A percentile compares a stretch with the other conserved stretches of the same genome.
Evolutionary conservation across 2,329 filamentous ascomycete species (phyloP).

Genomic region (Penicillium sp.): DNA sequence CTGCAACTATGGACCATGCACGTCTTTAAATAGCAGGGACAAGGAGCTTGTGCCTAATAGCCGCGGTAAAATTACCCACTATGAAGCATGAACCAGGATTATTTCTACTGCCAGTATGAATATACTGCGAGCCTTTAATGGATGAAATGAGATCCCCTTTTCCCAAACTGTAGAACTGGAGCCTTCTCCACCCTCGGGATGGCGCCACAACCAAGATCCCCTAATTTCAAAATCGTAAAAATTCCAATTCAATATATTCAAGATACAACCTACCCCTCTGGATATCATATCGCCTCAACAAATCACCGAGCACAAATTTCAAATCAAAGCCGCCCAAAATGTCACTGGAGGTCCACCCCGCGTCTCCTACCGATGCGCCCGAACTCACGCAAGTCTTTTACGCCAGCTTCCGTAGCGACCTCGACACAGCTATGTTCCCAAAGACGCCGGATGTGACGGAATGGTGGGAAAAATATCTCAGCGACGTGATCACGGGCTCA

Average conservation of each 20-base stretch:
- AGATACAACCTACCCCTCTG: neutral
- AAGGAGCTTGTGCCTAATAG: neutral
- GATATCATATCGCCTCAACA: no score
- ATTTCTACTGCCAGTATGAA: neutral
- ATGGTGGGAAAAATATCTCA: constrained; percentile 19
- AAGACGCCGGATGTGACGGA: constrained; percentile 22
- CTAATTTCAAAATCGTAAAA: neutral
- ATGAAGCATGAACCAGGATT: neutral
- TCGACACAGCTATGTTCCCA: constrained; percentile 28
- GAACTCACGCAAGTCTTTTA: constrained; percentile 23
- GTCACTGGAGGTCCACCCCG: constrained; percentile 18
- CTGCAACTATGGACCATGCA: no score
- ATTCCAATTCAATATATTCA: neutral
- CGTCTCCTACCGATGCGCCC: constrained; percentile 18
- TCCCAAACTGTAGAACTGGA: no score
- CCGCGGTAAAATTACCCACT: neutral
- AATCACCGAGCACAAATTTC: neutral
- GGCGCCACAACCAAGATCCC: neutral
- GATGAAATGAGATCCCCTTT: neutral
- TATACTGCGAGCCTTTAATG: neutral
- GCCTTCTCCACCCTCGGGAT: neutral
- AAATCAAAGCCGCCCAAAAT: constrained; percentile 5
- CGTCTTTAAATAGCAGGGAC: neutral
- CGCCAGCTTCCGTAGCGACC: constrained; percentile 23
- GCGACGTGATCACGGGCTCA: neutral